Evolutionary conservation across 2,329 filamentous ascomycete species (phyloP).

Genomic region (Lizonia empirigonia): DNA sequence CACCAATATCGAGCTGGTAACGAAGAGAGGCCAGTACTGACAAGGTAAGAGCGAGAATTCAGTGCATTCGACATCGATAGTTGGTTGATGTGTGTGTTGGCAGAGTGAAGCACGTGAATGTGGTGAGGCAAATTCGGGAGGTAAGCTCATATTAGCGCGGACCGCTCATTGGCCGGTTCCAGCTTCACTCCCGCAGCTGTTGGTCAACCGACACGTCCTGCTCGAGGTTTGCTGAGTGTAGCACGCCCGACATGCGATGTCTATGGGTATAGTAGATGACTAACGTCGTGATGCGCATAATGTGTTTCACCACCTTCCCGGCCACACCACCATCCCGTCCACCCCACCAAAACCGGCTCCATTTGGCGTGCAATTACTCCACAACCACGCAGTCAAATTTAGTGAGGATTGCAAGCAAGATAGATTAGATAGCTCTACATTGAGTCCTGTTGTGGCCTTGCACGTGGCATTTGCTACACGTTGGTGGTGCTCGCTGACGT

Average conservation of each 20-base stretch:
- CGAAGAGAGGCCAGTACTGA: not conserved
- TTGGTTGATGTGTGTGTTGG: not conserved
- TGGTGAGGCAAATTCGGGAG: not conserved
- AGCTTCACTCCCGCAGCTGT: too few species aligned
- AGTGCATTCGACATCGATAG: not conserved
- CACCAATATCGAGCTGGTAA: not conserved
- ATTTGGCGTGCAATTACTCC: too few species aligned
- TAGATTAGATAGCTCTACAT: too few species aligned
- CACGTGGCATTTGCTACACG: too few species aligned
- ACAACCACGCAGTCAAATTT: too few species aligned
- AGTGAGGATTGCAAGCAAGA: too few species aligned
- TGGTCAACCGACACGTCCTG: too few species aligned
- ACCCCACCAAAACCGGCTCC: too few species aligned
- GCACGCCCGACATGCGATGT: not conserved
- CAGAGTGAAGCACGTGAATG: not conserved
- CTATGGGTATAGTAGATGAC: not conserved
- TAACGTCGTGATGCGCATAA: not conserved
- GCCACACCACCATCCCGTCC: too few species aligned
- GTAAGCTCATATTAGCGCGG: conserved; percentile 4
- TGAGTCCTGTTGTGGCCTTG: too few species aligned
- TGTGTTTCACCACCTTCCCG: too few species aligned
- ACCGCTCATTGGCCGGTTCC: conserved; percentile 3
- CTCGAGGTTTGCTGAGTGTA: not conserved
- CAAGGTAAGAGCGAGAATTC: not conserved
- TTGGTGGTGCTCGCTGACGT: too few species aligned